Conservation (phyloP, 768 basidiomycete genomes). For the Russula emetica region DNA sequence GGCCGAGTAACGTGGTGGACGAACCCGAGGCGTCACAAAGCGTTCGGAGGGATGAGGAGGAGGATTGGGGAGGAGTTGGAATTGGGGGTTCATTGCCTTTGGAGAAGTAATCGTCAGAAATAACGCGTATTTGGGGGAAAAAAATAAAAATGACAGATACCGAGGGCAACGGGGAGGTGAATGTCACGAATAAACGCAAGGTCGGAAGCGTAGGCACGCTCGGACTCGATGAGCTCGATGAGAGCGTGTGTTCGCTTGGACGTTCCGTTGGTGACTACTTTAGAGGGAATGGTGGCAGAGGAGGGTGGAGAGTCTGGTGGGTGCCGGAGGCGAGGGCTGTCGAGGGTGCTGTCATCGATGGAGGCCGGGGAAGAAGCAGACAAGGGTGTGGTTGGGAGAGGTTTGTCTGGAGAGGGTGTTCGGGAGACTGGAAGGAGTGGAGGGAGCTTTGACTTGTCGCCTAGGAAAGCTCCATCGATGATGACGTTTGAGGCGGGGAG, state of each 20-base stretch:
- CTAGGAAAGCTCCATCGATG: constrained; percentile 28
- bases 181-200: constrained; percentile 72
- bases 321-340: constrained; percentile 13
- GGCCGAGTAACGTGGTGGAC: constrained; percentile 35
- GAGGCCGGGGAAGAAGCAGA: constrained; percentile 26
- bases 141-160: constrained; percentile 40
- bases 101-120: constrained; percentile 6
- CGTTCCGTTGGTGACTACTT: constrained; percentile 37
- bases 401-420: constrained; percentile 34
- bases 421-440: constrained; percentile 20
- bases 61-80: constrained; percentile 34
- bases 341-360: constrained; percentile 23
- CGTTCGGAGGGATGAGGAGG: constrained; percentile 49
- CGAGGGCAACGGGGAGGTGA: constrained; percentile 74
- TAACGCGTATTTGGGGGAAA: not conserved
- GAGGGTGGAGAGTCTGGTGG: constrained; percentile 21
- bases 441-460: constrained; percentile 18
- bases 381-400: constrained; percentile 34
- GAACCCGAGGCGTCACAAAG: constrained; percentile 50
- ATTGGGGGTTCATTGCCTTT: constrained; percentile 43
- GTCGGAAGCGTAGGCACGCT: constrained; percentile 81
- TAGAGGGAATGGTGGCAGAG: constrained; percentile 24
- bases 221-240: constrained; percentile 71
- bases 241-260: constrained; percentile 71
- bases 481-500: constrained; percentile 1